phyloP scores from a whole-genome alignment of 768 basidiomycete species.

The Heimioporus sp. region DNA sequence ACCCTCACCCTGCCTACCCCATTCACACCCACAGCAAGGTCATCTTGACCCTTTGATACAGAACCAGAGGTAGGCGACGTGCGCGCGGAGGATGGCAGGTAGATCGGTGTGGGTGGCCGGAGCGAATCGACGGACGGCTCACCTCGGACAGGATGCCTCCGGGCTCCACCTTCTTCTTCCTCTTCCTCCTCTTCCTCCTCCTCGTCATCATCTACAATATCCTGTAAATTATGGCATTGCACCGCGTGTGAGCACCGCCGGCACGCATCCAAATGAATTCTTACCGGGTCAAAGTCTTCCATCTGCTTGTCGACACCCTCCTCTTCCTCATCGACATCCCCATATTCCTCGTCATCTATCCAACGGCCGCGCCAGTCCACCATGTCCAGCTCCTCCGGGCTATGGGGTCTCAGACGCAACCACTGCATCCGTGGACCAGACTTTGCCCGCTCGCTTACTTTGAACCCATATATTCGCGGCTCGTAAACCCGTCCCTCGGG shows the following conservation, averaged over 20 bases:
- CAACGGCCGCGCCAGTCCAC: slow-evolving; percentile 92
- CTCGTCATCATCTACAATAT: slow-evolving; percentile 55
- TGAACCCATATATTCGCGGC: slow-evolving; percentile 96
- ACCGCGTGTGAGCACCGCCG: slow-evolving; percentile 10
- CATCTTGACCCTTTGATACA: slow-evolving; percentile 44
- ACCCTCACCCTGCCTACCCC: slow-evolving; percentile 48
- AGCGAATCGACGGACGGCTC: slow-evolving; percentile 37
- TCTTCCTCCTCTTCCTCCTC: slow-evolving; percentile 53
- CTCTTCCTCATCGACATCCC: slow-evolving; percentile 56
- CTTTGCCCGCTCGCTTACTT: slow-evolving; percentile 92
- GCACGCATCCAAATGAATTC: slow-evolving; percentile 14
- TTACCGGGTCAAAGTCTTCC: slow-evolving; percentile 85
- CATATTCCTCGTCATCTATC: slow-evolving; percentile 76
- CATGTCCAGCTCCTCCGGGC: slow-evolving; percentile 72
- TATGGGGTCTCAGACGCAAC: slow-evolving; percentile 85
- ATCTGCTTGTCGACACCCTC: slow-evolving; percentile 65
- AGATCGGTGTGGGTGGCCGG: slow-evolving; percentile 38
- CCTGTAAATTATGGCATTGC: slow-evolving; percentile 33
- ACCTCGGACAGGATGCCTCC: slow-evolving; percentile 32
- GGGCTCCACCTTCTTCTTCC: slow-evolving; percentile 24
- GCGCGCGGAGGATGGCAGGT: slow-evolving; percentile 43
- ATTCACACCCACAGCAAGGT: slow-evolving; percentile 22
- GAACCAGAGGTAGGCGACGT: slow-evolving; percentile 53
- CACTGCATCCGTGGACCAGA: slow-evolving; percentile 97
- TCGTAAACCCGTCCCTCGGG: slow-evolving; percentile 85